These are phyloP conservation scores for Bryoglossum gracile DNA, from an alignment of 495 filamentous ascomycete species.

Conservation along the genomic window DNA sequence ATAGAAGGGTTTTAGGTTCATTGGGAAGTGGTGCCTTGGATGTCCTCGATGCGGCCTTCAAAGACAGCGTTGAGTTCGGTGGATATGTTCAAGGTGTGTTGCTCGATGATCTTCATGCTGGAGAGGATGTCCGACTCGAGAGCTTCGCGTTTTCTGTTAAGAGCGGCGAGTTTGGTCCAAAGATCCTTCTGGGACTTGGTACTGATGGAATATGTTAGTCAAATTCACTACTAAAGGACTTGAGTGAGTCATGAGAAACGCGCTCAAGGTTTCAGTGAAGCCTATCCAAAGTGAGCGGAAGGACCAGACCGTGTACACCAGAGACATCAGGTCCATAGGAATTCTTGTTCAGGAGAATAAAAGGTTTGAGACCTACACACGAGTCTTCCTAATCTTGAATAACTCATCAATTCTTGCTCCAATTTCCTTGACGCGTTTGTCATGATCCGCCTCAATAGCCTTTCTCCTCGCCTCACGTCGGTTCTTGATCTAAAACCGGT, in stretches of 20 bases:
- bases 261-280: no score
- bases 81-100: constrained; percentile 15
- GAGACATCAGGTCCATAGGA: no score
- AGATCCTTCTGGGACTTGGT: constrained; percentile 12
- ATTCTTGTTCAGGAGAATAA: no score
- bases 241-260: no score
- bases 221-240: no score
- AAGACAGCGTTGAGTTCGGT: constrained; percentile 19
- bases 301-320: no score
- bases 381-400: constrained; percentile 11
- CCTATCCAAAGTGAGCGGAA: no score
- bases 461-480: constrained; percentile 22
- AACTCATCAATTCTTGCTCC: constrained; percentile 15
- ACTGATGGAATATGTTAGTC: no score
- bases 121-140: constrained; percentile 19
- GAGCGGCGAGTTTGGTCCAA: constrained; percentile 15
- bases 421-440: constrained; percentile 20
- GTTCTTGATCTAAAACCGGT: constrained; percentile 20
- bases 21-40: constrained; percentile 1
- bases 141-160: constrained; percentile 17
- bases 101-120: constrained; percentile 21
- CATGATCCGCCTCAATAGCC: constrained; percentile 21
- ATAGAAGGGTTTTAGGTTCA: background rate
- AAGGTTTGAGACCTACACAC: constrained; percentile 22
- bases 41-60: constrained; percentile 19